A percentile compares a stretch with the other conserved stretches of the same genome.
These are phyloP conservation scores for Daldinia eschscholtzii DNA, from an alignment of 2,329 filamentous ascomycete species.

Conservation along the genomic window DNA sequence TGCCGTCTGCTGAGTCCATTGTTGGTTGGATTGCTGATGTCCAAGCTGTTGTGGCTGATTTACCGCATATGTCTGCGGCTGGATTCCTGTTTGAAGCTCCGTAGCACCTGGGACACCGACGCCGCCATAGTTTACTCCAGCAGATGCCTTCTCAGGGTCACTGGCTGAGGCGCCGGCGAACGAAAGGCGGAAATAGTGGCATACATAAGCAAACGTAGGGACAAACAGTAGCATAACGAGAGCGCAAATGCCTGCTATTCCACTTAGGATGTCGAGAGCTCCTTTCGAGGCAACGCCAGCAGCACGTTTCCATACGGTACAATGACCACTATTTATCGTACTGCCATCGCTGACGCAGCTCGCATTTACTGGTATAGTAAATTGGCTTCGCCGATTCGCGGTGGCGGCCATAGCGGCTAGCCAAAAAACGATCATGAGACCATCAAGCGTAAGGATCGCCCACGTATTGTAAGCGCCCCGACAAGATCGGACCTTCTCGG, in stretches of 20 bases:
- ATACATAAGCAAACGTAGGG: slow-evolving; percentile 51
- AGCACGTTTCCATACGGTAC: slow-evolving; percentile 49
- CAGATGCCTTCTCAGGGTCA: slow-evolving; percentile 47
- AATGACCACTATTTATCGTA: slow-evolving; percentile 56
- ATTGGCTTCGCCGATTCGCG: slow-evolving; percentile 57
- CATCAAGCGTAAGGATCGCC: slow-evolving; percentile 60
- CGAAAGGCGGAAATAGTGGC: slow-evolving; percentile 51
- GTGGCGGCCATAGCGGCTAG: slow-evolving; percentile 58
- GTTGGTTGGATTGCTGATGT: slow-evolving; percentile 43
- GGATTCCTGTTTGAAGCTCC: slow-evolving; percentile 34
- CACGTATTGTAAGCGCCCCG: slow-evolving; percentile 58
- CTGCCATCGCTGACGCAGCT: slow-evolving; percentile 57
- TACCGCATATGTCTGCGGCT: slow-evolving; percentile 21
- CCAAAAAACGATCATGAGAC: slow-evolving; percentile 62
- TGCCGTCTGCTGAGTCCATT: slow-evolving; percentile 38
- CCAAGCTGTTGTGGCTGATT: slow-evolving; percentile 2
- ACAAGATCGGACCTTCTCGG: slow-evolving; percentile 56
- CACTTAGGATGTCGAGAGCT: slow-evolving; percentile 55
- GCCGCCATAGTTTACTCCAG: slow-evolving; percentile 6
- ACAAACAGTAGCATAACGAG: slow-evolving; percentile 53
- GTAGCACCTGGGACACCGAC: slow-evolving; percentile 25
- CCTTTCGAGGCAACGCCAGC: slow-evolving; percentile 54
- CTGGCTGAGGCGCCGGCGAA: slow-evolving; percentile 33
- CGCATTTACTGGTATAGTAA: slow-evolving; percentile 51
- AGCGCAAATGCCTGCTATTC: slow-evolving; percentile 60